Conservation (phyloP, 371 early-diverging fungal genomes). For the Nematocida displodere region DNA sequence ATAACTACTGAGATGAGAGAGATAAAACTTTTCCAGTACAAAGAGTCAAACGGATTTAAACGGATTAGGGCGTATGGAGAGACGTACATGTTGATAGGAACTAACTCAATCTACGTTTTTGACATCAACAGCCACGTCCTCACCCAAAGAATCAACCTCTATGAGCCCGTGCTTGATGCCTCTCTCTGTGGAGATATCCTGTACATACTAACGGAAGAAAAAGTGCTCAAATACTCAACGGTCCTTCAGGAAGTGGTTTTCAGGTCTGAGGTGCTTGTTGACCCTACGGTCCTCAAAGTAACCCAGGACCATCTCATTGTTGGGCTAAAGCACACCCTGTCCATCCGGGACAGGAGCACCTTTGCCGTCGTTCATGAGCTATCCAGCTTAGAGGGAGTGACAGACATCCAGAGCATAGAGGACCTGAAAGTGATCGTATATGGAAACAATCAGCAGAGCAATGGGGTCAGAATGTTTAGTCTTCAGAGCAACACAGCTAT, state of each 20-base stretch:
- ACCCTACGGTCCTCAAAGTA: neutral
- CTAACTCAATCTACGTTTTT: neutral
- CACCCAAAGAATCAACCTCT: neutral
- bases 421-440: conserved; percentile 15
- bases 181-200: neutral
- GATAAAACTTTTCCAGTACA: neutral
- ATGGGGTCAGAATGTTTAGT: conserved; percentile 26
- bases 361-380: conserved; percentile 7
- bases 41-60: neutral
- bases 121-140: neutral
- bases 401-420: neutral
- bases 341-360: neutral
- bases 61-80: neutral
- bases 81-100: neutral
- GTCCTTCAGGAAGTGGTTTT: neutral
- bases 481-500: conserved; percentile 13
- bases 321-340: neutral
- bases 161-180: neutral
- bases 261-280: conserved; percentile 15
- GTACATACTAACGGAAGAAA: conserved; percentile 15
- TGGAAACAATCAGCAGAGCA: conserved; percentile 4
- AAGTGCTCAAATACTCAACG: conserved; percentile 31
- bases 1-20: neutral
- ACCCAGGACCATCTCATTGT: neutral
- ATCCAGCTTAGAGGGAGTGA: neutral